Evolutionary conservation across 2,329 filamentous ascomycete species (phyloP).

Genomic region (Clarireedia hainanense): DNA sequence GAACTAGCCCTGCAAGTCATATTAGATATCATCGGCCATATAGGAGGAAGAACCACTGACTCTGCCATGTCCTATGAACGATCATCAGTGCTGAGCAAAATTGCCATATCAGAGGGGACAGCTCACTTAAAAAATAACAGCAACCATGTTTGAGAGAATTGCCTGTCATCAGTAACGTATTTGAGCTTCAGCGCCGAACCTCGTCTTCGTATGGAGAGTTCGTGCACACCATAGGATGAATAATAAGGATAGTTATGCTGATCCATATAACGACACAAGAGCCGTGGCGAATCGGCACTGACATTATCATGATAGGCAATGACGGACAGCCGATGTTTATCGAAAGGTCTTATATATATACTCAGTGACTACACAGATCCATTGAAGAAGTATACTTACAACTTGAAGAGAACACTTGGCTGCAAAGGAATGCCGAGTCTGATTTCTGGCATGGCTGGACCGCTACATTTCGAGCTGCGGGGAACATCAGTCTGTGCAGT

Average conservation of each 20-base stretch:
- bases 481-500: constrained; percentile 10
- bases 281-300: constrained; percentile 27
- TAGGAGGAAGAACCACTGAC: background rate
- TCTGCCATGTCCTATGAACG: constrained; percentile 4
- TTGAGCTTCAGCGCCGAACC: constrained; percentile 42
- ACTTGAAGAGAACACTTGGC: constrained; percentile 46
- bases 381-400: constrained; percentile 32
- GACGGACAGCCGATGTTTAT: constrained; percentile 46
- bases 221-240: constrained; percentile 44
- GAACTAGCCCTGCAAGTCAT: constrained; percentile 43
- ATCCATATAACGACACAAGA: constrained; percentile 29
- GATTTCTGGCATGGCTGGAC: constrained; percentile 38
- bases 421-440: constrained; percentile 38
- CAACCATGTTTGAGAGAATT: constrained; percentile 44
- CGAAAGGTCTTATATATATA: constrained; percentile 38
- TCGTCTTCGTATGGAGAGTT: constrained; percentile 44
- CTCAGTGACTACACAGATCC: background rate
- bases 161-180: constrained; percentile 40
- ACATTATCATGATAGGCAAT: constrained; percentile 41
- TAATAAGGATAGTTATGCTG: constrained; percentile 30
- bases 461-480: constrained; percentile 39
- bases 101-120: background rate
- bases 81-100: background rate
- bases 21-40: background rate
- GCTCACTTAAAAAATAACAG: constrained; percentile 44